Conservation (phyloP, 371 early-diverging fungal genomes). For the Mortierella sp. region DNA sequence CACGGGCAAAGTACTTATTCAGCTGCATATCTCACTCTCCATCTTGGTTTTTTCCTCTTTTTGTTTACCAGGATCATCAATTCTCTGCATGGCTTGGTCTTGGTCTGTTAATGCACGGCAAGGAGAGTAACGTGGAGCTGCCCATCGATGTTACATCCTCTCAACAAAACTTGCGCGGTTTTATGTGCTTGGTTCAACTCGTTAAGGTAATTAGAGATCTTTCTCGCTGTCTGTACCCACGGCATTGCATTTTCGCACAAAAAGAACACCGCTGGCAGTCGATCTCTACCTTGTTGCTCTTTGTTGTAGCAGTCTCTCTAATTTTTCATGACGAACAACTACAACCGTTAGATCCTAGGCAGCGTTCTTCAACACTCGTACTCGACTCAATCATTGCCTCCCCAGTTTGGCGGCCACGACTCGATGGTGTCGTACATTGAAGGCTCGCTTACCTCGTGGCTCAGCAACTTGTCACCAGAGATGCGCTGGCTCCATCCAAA, state of each 20-base stretch:
- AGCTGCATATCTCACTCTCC: not conserved
- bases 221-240: not conserved
- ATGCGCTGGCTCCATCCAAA: slow-evolving; percentile 54
- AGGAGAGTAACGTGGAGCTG: slow-evolving; percentile 53
- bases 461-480: slow-evolving; percentile 51
- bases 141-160: slow-evolving; percentile 36
- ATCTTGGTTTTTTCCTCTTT: not conserved
- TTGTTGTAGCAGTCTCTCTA: not conserved
- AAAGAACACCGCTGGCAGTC: not conserved
- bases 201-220: slow-evolving; percentile 39
- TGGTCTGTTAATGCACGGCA: slow-evolving; percentile 54
- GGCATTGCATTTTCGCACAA: not conserved
- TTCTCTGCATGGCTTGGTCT: slow-evolving; percentile 57
- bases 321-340: not conserved
- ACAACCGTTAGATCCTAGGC: slow-evolving; percentile 35
- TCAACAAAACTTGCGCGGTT: slow-evolving; percentile 39
- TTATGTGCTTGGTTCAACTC: slow-evolving; percentile 47
- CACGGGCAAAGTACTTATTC: not conserved
- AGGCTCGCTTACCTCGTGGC: slow-evolving; percentile 60
- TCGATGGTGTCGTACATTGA: slow-evolving; percentile 58
- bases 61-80: slow-evolving; percentile 48
- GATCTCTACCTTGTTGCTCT: not conserved
- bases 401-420: slow-evolving; percentile 58
- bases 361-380: slow-evolving; percentile 55
- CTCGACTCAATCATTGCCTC: slow-evolving; percentile 53